phyloP scores from a whole-genome alignment of 768 basidiomycete species.

The Podaxis sp. region DNA sequence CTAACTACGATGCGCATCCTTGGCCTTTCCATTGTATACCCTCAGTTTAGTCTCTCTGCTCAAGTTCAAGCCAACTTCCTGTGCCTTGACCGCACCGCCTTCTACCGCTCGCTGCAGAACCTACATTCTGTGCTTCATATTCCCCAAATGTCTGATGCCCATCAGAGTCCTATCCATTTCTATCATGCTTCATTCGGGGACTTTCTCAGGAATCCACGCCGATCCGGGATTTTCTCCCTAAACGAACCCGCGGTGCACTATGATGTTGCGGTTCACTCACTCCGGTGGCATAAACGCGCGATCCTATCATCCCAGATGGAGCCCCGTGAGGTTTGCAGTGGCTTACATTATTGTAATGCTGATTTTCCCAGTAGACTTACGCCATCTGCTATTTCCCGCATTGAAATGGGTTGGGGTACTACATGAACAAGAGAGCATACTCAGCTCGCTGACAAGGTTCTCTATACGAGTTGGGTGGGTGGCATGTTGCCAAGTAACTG shows the following conservation, averaged over 20 bases:
- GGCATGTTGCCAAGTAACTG: no score
- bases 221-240: neutral
- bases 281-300: neutral
- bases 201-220: neutral
- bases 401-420: no score
- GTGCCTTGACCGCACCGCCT: neutral
- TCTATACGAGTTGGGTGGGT: no score
- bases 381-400: no score
- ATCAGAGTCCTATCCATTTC: neutral
- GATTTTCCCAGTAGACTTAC: no score
- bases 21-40: neutral
- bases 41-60: neutral
- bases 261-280: neutral
- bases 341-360: no score
- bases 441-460: no score
- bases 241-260: neutral
- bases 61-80: neutral
- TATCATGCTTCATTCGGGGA: conserved; percentile 1
- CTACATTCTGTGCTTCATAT: neutral
- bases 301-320: neutral
- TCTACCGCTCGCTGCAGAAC: neutral
- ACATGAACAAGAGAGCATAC: no score
- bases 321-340: no score
- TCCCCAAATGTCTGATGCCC: neutral
- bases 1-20: neutral